These are phyloP conservation scores for Aspergillus sp. DNA, from an alignment of 2,329 filamentous ascomycete genomes.

Conservation along the genomic window DNA sequence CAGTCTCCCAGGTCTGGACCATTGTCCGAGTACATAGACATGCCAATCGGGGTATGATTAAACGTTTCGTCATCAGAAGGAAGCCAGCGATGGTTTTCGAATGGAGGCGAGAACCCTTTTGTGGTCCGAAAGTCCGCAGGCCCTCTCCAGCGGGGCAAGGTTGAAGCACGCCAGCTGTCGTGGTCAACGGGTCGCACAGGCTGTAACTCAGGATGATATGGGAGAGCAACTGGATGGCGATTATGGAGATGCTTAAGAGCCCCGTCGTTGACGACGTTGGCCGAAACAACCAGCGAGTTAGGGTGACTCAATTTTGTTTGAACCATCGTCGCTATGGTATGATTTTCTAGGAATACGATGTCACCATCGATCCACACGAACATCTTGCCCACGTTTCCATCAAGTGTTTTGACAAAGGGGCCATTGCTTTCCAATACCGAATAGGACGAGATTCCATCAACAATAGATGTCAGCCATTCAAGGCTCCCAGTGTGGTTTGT, in stretches of 20 bases:
- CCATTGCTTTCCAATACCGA: conserved; percentile 12
- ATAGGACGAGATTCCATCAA: conserved; percentile 34
- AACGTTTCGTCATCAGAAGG: conserved; percentile 39
- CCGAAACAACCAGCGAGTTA: conserved; percentile 53
- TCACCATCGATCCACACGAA: conserved; percentile 48
- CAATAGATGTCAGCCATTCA: conserved; percentile 35
- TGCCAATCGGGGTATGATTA: conserved; percentile 48
- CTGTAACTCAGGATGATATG: conserved; percentile 53
- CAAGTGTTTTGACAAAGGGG: conserved; percentile 18
- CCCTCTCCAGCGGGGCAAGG: conserved; percentile 36
- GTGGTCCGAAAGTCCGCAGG: conserved; percentile 30
- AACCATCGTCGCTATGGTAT: conserved; percentile 54
- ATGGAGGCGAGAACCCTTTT: conserved; percentile 29
- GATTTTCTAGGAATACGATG: conserved; percentile 43
- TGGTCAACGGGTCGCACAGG: conserved; percentile 17
- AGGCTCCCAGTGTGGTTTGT: conserved; percentile 37
- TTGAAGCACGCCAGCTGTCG: conserved; percentile 32
- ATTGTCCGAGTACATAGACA: conserved; percentile 48
- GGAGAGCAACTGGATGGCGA: conserved; percentile 53
- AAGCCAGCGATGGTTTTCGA: conserved; percentile 52
- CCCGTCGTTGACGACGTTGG: conserved; percentile 59
- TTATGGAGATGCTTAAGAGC: conserved; percentile 56
- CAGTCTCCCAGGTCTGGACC: conserved; percentile 50
- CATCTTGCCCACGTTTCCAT: conserved; percentile 26
- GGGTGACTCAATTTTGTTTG: conserved; percentile 54